Evolutionary conservation across 129 eudicot species (phyloP).

Genomic region (Flaveria bidentis): DNA sequence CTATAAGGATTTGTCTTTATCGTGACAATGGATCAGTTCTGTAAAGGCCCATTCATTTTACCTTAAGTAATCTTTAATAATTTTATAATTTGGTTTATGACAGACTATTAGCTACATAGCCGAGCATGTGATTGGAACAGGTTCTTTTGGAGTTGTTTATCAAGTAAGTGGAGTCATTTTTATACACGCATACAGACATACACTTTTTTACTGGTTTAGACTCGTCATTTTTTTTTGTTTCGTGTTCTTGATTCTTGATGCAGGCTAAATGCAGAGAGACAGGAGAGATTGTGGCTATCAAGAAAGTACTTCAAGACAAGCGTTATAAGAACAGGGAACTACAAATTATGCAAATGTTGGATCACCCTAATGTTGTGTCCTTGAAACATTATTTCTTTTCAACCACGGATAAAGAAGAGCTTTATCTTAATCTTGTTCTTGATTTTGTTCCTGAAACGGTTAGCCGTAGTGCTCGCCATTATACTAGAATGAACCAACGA

Average conservation of each 20-base stretch:
- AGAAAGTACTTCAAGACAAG: conserved; percentile 98
- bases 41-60: not conserved
- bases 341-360: conserved; percentile 96
- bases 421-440: conserved; percentile 88
- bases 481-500: conserved; percentile 80
- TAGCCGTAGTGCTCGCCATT: conserved; percentile 78
- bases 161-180: conserved; percentile 53
- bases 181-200: too few species aligned
- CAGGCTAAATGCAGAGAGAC: conserved; percentile 98
- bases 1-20: conserved; percentile 4
- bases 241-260: conserved; percentile 7
- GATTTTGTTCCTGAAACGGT: conserved; percentile 98
- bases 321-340: conserved; percentile 97
- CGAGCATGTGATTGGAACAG: conserved; percentile 96
- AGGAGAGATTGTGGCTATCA: conserved; percentile 93
- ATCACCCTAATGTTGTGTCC: conserved; percentile 90
- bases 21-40: not conserved
- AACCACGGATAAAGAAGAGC: conserved; percentile 83
- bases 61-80: not conserved
- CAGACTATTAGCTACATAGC: conserved; percentile 88
- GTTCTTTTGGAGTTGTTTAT: conserved; percentile 93
- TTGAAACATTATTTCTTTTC: conserved; percentile 88
- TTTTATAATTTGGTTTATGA: conserved; percentile 24
- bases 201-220: not conserved
- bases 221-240: not conserved